Base-by-base conservation (phyloP, 208 protist genomes). In the Wallacemonas sp. region DNA sequence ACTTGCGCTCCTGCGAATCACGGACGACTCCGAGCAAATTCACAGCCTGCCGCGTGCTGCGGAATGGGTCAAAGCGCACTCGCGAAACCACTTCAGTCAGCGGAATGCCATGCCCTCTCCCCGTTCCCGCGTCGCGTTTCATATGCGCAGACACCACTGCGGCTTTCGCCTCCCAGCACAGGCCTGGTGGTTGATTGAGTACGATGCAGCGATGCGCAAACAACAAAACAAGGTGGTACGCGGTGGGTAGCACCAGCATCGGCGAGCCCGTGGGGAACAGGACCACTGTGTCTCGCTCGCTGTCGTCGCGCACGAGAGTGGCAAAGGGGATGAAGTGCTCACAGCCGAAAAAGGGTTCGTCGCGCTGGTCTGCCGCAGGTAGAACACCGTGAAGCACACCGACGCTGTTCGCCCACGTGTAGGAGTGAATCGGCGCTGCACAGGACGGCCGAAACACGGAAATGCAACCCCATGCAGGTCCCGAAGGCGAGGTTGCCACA, bases 201-300 rank as follows among this genome's bases (percentile, higher is more conserved):
- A 95, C 91, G 38, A 95, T 39, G 36, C 93, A 77, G 12, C 80
- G 77, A 30, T 87, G 75, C 10, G 68, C 66, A 64, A 97, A 98
- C 1, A 97, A 33, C n/a, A 98, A 30, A 12, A 98, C 34, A 61
- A 98, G 96, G 76, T 98, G 96, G 60, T 97, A 98, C 22, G 95
- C 91, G 0, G 88, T 97, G 0, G 97, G 68, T n/a, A 81, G 46
- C 50, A 98, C 82, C 10, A 85, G 62, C n/a, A 69, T 44, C 27
- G 82, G 73, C 60, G 63, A n/a, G 36, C 53, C 21, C 19, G 38
- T 13, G 1, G 39, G 66, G 39, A 59, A 68, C 22, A 70, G 24
- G 9, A 15, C 36, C 13, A 8, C n/a, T 24, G 30, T 48, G 30
- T 36, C 48, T 17, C 48, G 48, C 44, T 50, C 17, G 19, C 45